Conservation (phyloP, 2,329 filamentous ascomycete genomes). For the Aspergillus thermomutatus region DNA sequence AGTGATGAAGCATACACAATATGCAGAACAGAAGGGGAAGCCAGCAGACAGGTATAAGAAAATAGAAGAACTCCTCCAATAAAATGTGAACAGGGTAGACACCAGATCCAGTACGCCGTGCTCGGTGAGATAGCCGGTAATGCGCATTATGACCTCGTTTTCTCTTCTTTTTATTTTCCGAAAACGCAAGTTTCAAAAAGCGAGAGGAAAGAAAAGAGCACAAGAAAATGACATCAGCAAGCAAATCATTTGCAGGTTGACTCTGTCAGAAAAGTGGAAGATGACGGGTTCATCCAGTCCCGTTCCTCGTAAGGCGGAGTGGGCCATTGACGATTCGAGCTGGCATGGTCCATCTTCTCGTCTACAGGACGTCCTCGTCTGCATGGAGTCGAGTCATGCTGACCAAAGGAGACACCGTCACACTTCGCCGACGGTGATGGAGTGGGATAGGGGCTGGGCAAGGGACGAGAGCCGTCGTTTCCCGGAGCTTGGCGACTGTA, state of each 20-base stretch:
- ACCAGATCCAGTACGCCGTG: conserved; percentile 31
- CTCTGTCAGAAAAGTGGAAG: conserved; percentile 75
- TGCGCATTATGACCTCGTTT: conserved; percentile 22
- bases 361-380: conserved; percentile 69
- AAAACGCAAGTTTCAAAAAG: background rate
- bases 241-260: conserved; percentile 33
- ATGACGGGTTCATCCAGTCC: conserved; percentile 82
- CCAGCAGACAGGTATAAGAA: background rate
- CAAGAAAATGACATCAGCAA: conserved; percentile 9
- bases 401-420: conserved; percentile 71
- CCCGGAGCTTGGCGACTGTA: conserved; percentile 43
- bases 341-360: conserved; percentile 50
- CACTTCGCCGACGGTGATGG: conserved; percentile 79
- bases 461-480: conserved; percentile 26
- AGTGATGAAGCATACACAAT: conserved; percentile 15
- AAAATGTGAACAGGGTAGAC: conserved; percentile 18
- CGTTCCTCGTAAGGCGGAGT: conserved; percentile 93
- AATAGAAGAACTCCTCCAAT: conserved; percentile 11
- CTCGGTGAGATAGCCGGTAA: conserved; percentile 24
- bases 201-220: conserved; percentile 11
- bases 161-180: conserved; percentile 12
- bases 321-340: conserved; percentile 72
- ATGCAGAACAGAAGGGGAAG: conserved; percentile 8
- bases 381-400: conserved; percentile 45
- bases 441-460: conserved; percentile 61